Evolutionary conservation across 805 yeast species (phyloP).

Genomic region (Kregervanrija fluxuum): DNA sequence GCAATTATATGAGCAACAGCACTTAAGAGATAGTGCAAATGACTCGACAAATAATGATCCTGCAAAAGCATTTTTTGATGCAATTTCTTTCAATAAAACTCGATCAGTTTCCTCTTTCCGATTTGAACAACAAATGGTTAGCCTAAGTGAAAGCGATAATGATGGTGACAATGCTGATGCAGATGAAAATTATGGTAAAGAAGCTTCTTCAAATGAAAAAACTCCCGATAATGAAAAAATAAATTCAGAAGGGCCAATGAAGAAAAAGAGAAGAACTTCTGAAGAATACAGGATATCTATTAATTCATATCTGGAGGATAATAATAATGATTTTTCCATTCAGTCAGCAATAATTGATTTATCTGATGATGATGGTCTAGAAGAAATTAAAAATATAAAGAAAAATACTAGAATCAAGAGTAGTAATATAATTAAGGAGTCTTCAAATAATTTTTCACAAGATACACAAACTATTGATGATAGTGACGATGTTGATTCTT

Average conservation of each 20-base stretch:
- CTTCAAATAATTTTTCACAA: background rate
- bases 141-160: slow-evolving; percentile 7
- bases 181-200: slow-evolving; percentile 19
- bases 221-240: slow-evolving; percentile 8
- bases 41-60: slow-evolving; percentile 8
- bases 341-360: slow-evolving; percentile 31
- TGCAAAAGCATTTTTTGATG: slow-evolving; percentile 12
- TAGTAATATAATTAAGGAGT: slow-evolving; percentile 35
- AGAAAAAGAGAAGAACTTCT: slow-evolving; percentile 28
- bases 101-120: slow-evolving; percentile 7
- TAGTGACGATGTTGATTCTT: slow-evolving; percentile 10
- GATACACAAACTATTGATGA: background rate
- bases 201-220: slow-evolving; percentile 8
- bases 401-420: slow-evolving; percentile 35
- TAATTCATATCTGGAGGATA: slow-evolving; percentile 19
- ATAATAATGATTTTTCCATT: slow-evolving; percentile 16
- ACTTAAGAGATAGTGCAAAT: slow-evolving; percentile 26
- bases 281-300: slow-evolving; percentile 9
- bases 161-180: slow-evolving; percentile 21
- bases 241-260: slow-evolving; percentile 10
- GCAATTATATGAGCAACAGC: slow-evolving; percentile 29
- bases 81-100: slow-evolving; percentile 7
- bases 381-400: slow-evolving; percentile 29
- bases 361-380: slow-evolving; percentile 27
- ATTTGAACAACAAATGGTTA: slow-evolving; percentile 14